A percentile compares a stretch with the other conserved stretches of the same genome.
Evolutionary conservation across 371 early-diverging fungal genomes (phyloP).

Genomic region (Rhizopus arrhizus): DNA sequence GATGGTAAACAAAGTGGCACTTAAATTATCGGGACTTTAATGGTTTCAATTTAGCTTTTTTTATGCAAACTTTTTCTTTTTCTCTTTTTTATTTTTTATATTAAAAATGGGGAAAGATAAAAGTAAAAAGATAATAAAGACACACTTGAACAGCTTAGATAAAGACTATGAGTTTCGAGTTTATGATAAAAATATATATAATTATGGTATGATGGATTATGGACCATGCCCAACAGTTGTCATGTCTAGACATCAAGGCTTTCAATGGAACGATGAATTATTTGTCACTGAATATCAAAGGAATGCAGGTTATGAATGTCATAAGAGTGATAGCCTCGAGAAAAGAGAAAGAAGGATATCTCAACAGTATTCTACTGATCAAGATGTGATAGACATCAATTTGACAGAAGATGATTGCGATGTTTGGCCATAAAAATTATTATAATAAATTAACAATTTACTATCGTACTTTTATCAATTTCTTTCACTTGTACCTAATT

Average conservation of each 20-base stretch:
- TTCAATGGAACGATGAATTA: constrained; percentile 34
- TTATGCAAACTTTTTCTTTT: neutral
- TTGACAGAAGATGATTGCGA: constrained; percentile 31
- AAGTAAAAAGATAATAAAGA: constrained; percentile 1
- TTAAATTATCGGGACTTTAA: neutral
- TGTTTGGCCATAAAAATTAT: constrained; percentile 29
- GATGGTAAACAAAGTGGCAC: neutral
- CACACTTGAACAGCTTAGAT: constrained; percentile 10
- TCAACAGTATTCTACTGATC: neutral
- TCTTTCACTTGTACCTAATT: too few species aligned
- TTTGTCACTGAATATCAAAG: constrained; percentile 28
- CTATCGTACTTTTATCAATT: too few species aligned
- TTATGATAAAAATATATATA: constrained; percentile 29
- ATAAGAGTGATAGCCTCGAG: constrained; percentile 27
- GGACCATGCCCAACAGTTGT: constrained; percentile 31
- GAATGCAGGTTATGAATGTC: constrained; percentile 28
- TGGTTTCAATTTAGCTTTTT: neutral
- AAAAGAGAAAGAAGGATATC: constrained; percentile 10
- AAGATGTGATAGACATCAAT: constrained; percentile 28
- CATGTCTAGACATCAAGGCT: constrained; percentile 37
- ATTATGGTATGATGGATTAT: constrained; percentile 8
- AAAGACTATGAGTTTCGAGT: constrained; percentile 41
- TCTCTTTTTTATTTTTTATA: constrained; percentile 1
- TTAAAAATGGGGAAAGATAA: neutral
- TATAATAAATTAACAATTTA: neutral